Conservation (phyloP, 2,329 filamentous ascomycete genomes). For the Capronia epimyces region DNA sequence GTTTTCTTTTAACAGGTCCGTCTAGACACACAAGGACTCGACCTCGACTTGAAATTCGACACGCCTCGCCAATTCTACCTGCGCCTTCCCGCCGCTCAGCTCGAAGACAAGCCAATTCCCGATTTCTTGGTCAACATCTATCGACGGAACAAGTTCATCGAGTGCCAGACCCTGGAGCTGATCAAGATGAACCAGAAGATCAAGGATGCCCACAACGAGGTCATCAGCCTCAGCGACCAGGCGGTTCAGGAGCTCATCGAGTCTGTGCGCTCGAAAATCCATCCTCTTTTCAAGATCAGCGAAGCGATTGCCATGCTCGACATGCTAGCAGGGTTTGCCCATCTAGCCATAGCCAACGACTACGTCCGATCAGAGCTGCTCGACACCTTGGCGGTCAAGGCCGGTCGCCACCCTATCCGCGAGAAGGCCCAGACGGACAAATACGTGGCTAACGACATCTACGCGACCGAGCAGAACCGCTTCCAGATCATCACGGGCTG, state of each 20-base stretch:
- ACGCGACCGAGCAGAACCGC: constrained; percentile 69
- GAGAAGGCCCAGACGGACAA: constrained; percentile 65
- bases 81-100: constrained; percentile 56
- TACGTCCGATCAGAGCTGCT: constrained; percentile 66
- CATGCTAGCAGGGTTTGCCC: constrained; percentile 72
- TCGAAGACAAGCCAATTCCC: constrained; percentile 58
- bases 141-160: constrained; percentile 66
- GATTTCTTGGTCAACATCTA: constrained; percentile 71
- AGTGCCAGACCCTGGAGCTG: constrained; percentile 81
- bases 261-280: constrained; percentile 65
- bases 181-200: constrained; percentile 76
- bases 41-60: constrained; percentile 68
- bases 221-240: constrained; percentile 74
- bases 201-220: constrained; percentile 73
- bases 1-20: constrained; percentile 25
- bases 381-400: constrained; percentile 64
- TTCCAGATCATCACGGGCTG: constrained; percentile 94
- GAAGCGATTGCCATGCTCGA: constrained; percentile 83
- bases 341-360: constrained; percentile 62
- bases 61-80: constrained; percentile 74
- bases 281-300: constrained; percentile 72
- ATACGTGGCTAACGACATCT: constrained; percentile 87
- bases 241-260: constrained; percentile 67
- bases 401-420: constrained; percentile 70
- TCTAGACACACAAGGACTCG: constrained; percentile 54